phyloP scores from a whole-genome alignment of 2,329 filamentous ascomycete genomes.

The Pseudogymnoascus sp. region DNA sequence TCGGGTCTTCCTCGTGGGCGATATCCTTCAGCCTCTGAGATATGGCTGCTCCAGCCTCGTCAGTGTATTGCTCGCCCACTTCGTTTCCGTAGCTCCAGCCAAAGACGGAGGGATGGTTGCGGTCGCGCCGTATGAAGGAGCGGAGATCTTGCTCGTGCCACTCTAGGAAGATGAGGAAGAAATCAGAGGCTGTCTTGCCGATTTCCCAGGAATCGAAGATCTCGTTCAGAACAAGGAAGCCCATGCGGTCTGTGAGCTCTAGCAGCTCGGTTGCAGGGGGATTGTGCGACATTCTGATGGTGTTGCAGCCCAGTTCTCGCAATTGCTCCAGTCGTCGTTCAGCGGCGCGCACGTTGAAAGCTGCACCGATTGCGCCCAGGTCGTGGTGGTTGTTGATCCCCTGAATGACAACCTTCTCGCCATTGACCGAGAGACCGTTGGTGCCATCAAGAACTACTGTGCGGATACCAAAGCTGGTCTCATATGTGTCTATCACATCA shows the following conservation, averaged over 20 bases:
- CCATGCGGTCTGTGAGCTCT: conserved; percentile 40
- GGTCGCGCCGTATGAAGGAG: conserved; percentile 41
- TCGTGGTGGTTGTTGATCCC: conserved; percentile 45
- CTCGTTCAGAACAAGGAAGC: conserved; percentile 44
- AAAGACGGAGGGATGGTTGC: conserved; percentile 46
- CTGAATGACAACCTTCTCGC: conserved; percentile 34
- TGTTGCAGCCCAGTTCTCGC: conserved; percentile 41
- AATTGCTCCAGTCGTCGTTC: conserved; percentile 41
- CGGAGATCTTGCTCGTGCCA: conserved; percentile 47
- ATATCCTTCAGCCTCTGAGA: conserved; percentile 34
- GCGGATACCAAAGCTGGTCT: conserved; percentile 43
- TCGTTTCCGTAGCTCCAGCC: conserved; percentile 48
- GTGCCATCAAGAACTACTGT: conserved; percentile 32
- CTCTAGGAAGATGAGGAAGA: conserved; percentile 42
- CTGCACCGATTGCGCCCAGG: conserved; percentile 40
- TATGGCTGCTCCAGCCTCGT: conserved; percentile 25
- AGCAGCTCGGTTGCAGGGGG: conserved; percentile 43
- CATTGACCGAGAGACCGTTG: conserved; percentile 39
- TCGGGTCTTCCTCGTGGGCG: conserved; percentile 38
- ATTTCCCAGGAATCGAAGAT: conserved; percentile 43
- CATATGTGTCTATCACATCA: conserved; percentile 34
- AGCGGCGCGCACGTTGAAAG: conserved; percentile 41
- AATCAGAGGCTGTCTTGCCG: conserved; percentile 40
- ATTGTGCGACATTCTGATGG: conserved; percentile 44
- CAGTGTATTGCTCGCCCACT: conserved; percentile 38